A percentile compares a stretch with the other conserved stretches of the same genome.
phyloP scores from a whole-genome alignment of 495 filamentous ascomycete species.

The Penicillium steckii region DNA sequence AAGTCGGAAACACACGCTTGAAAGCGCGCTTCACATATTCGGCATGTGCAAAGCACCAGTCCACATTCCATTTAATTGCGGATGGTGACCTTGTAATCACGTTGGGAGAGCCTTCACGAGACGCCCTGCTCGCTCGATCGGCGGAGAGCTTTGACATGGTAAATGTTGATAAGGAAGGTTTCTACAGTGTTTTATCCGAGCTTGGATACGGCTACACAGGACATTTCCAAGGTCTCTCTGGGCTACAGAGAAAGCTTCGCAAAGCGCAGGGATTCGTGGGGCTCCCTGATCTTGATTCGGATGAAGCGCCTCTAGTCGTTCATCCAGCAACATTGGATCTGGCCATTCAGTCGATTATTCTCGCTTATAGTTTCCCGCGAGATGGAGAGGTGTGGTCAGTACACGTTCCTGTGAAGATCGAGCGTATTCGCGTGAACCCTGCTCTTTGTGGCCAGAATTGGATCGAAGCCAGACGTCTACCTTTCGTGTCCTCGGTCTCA shows the following conservation, averaged over 20 bases:
- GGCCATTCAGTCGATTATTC: conserved; percentile 40
- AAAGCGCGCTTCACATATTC: too few relatives aligned
- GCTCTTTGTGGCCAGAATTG: not conserved
- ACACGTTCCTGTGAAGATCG: conserved; percentile 34
- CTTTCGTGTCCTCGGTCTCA: conserved; percentile 17
- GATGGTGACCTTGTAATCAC: too few relatives aligned
- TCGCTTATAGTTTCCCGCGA: conserved; percentile 36
- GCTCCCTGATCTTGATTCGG: too few relatives aligned
- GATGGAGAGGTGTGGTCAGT: conserved; percentile 28
- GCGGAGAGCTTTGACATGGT: not conserved
- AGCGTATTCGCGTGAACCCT: conserved; percentile 43
- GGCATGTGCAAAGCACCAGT: too few relatives aligned
- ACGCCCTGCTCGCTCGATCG: too few relatives aligned
- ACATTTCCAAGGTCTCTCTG: not conserved
- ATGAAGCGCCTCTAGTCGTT: conserved; percentile 12
- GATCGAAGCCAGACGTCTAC: not conserved
- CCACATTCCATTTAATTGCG: too few relatives aligned
- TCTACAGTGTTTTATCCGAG: not conserved
- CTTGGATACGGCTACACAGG: not conserved
- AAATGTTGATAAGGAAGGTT: not conserved
- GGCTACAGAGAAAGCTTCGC: conserved; percentile 13
- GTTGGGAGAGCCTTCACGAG: too few relatives aligned
- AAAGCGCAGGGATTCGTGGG: not conserved
- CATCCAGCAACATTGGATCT: conserved; percentile 43
- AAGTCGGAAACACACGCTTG: conserved; percentile 1